phyloP scores from a whole-genome alignment of 495 filamentous ascomycete species.

The Penicillium riverlandense region DNA sequence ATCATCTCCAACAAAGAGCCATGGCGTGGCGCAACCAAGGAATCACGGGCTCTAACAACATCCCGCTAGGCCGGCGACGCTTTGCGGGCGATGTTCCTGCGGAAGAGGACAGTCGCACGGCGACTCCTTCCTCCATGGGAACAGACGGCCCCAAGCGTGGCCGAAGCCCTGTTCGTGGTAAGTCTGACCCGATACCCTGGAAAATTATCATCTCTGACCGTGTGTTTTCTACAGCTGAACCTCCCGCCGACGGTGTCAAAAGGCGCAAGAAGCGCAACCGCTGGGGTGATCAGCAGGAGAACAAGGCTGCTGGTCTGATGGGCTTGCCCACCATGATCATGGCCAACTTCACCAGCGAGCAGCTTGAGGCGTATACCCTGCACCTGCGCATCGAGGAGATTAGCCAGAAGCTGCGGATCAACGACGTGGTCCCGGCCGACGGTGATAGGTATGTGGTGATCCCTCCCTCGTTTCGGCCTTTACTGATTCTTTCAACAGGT shows the following conservation, averaged over 20 bases:
- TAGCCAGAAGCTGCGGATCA: slow-evolving; percentile 95
- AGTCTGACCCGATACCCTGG: slow-evolving; percentile 5
- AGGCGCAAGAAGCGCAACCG: slow-evolving; percentile 95
- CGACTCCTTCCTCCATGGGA: slow-evolving; percentile 40
- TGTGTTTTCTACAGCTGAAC: slow-evolving; percentile 28
- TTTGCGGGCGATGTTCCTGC: slow-evolving; percentile 62
- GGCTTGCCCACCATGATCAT: slow-evolving; percentile 93
- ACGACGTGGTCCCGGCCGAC: slow-evolving; percentile 93
- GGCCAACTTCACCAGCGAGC: slow-evolving; percentile 94
- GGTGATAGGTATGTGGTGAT: slow-evolving; percentile 68
- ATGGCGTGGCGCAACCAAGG: slow-evolving; percentile 95
- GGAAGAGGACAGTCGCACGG: slow-evolving; percentile 53
- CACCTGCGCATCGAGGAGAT: slow-evolving; percentile 98
- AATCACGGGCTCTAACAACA: slow-evolving; percentile 97
- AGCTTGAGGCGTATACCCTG: slow-evolving; percentile 91
- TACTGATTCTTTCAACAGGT: slow-evolving; percentile 44
- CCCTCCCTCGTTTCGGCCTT: background rate
- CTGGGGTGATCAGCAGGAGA: slow-evolving; percentile 93
- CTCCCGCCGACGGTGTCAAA: slow-evolving; percentile 62
- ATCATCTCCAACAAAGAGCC: slow-evolving; percentile 6
- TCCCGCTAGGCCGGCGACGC: slow-evolving; percentile 84
- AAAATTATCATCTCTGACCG: background rate
- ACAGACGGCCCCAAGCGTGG: slow-evolving; percentile 60
- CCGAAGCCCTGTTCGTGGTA: slow-evolving; percentile 65
- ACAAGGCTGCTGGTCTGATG: slow-evolving; percentile 97